A percentile compares a stretch with the other conserved stretches of the same genome.
phyloP scores from a whole-genome alignment of 495 filamentous ascomycete genomes.

The Bacidia rubella region DNA sequence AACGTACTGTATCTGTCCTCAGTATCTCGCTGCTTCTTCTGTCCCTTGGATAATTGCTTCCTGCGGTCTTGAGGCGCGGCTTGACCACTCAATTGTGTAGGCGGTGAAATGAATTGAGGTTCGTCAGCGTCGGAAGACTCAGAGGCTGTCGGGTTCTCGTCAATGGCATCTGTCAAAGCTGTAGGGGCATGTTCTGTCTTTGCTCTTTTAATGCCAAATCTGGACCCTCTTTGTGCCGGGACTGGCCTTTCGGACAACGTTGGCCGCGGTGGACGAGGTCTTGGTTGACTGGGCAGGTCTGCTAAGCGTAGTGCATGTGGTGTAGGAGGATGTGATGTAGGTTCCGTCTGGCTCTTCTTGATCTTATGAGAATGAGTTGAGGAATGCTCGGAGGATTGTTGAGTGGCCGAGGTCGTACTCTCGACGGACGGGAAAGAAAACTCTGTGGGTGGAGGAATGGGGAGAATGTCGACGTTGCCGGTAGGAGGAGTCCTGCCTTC shows the following conservation, averaged over 20 bases:
- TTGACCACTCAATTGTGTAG: constrained; percentile 7
- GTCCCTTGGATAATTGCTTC: background rate
- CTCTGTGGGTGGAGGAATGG: constrained; percentile 16
- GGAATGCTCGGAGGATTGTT: constrained; percentile 2
- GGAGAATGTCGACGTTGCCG: constrained; percentile 10
- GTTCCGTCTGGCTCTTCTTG: background rate
- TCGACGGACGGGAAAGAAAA: constrained; percentile 15
- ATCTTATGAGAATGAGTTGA: background rate
- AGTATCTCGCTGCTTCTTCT: constrained; percentile 1
- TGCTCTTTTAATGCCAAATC: constrained; percentile 8
- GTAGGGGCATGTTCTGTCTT: constrained; percentile 12
- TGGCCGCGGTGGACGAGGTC: constrained; percentile 6
- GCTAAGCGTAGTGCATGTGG: background rate
- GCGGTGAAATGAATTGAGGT: background rate
- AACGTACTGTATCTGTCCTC: constrained; percentile 21
- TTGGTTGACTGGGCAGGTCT: background rate
- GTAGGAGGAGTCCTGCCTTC: background rate
- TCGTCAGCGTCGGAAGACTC: constrained; percentile 13
- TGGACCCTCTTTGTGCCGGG: constrained; percentile 7
- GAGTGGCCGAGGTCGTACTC: constrained; percentile 4
- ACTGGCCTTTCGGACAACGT: constrained; percentile 11
- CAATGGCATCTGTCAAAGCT: constrained; percentile 12
- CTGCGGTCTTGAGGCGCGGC: background rate
- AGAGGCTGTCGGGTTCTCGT: constrained; percentile 2
- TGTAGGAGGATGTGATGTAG: background rate